A percentile compares a stretch with the other conserved stretches of the same genome.
phyloP scores from a whole-genome alignment of 805 yeast species.

The Spathaspora hagerdaliae region DNA sequence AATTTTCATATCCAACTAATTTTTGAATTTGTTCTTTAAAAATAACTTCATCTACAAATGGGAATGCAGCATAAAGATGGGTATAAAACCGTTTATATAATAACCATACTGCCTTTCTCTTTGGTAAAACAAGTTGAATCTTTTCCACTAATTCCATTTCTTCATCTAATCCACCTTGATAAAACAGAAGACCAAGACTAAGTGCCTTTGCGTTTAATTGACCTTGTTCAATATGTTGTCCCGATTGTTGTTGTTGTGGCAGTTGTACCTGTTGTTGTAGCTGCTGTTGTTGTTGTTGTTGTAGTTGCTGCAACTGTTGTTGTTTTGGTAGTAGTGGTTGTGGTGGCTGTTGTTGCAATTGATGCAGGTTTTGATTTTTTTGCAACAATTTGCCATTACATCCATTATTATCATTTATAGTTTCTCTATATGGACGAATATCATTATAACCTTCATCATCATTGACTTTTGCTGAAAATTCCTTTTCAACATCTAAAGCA shows the following conservation, averaged over 20 bases:
- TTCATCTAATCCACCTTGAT: slow-evolving; percentile 24
- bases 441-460: slow-evolving; percentile 12
- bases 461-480: slow-evolving; percentile 7
- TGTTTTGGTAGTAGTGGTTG: background rate
- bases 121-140: slow-evolving; percentile 35
- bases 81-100: slow-evolving; percentile 39
- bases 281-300: background rate
- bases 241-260: background rate
- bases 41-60: slow-evolving; percentile 34
- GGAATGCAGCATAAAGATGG: slow-evolving; percentile 41
- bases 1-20: slow-evolving; percentile 7
- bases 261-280: background rate
- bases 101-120: slow-evolving; percentile 30
- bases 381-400: background rate
- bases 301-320: background rate
- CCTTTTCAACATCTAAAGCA: slow-evolving; percentile 1
- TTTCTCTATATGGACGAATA: slow-evolving; percentile 6
- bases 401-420: background rate
- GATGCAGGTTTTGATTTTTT: background rate
- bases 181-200: slow-evolving; percentile 23
- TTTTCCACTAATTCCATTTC: slow-evolving; percentile 21
- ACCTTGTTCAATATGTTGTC: background rate
- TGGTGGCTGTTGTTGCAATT: background rate
- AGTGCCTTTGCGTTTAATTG: slow-evolving; percentile 9
- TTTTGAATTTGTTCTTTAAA: slow-evolving; percentile 19